Evolutionary conservation across 352 stramenopile species (phyloP).

Genomic region (Peronospora destructor): DNA sequence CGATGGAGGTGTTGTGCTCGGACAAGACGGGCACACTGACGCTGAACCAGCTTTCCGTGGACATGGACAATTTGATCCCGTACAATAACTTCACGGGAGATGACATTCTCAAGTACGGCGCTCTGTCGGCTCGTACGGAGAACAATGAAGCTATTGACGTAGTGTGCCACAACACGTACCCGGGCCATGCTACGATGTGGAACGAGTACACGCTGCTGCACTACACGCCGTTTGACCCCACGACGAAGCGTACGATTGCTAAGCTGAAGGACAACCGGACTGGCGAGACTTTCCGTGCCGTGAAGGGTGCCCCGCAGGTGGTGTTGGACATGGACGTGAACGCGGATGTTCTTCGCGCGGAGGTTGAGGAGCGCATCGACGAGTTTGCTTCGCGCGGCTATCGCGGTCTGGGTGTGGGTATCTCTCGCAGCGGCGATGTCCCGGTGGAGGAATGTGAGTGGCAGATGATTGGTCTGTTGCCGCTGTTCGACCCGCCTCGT

Average conservation of each 20-base stretch:
- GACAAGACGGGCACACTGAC: slow-evolving; percentile 94
- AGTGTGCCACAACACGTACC: slow-evolving; percentile 73
- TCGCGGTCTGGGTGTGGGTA: slow-evolving; percentile 55
- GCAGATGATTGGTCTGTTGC: slow-evolving; percentile 89
- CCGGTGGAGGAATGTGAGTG: slow-evolving; percentile 78
- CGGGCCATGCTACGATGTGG: slow-evolving; percentile 70
- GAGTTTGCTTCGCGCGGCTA: slow-evolving; percentile 67
- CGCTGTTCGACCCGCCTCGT: slow-evolving; percentile 91
- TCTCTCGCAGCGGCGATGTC: slow-evolving; percentile 53
- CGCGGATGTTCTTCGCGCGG: slow-evolving; percentile 41
- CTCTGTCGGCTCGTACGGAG: slow-evolving; percentile 57
- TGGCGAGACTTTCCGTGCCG: slow-evolving; percentile 82
- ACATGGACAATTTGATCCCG: slow-evolving; percentile 76
- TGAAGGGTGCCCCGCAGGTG: slow-evolving; percentile 90
- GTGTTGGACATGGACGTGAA: slow-evolving; percentile 80
- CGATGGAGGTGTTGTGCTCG: slow-evolving; percentile 90
- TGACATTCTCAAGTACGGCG: slow-evolving; percentile 59
- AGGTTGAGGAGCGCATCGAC: slow-evolving; percentile 80
- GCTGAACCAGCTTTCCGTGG: slow-evolving; percentile 94
- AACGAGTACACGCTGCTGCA: slow-evolving; percentile 70
- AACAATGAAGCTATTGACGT: slow-evolving; percentile 75
- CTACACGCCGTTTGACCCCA: slow-evolving; percentile 81
- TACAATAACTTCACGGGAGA: slow-evolving; percentile 55
- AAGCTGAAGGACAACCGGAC: slow-evolving; percentile 79
- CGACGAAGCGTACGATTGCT: slow-evolving; percentile 88